Evolutionary conservation across 306 rosid genomes (phyloP), one percentile per base, ranked within the genome.

Genomic region (Sophora flavescens): DNA sequence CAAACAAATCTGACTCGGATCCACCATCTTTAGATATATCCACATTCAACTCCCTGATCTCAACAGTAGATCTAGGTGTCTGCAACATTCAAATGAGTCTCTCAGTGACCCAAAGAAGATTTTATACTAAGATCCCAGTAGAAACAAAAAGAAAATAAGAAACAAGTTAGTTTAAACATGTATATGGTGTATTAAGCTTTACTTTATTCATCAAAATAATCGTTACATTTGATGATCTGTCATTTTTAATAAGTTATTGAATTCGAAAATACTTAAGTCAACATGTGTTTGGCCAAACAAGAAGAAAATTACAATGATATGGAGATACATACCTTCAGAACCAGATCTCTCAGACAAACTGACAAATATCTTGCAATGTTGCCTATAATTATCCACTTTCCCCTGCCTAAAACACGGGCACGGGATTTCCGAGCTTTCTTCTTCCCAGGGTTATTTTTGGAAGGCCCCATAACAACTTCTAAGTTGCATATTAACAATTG

Each of bases 341-440:
- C 88, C 54, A 96, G 68, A 85, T 89, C 87, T 17, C 89, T 89
- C 80, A 96, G 68, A 82, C 86, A 77, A 84, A 96, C 70, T 1
- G 98, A 96, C 51, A 96, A 74, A 86, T 88, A 92, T 89, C 86
- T 85, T 44, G 97, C 93, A 86, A 96, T 58, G 53, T 86, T 89
- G 76, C 87, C 88, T 38, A 87, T 82, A 57, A 85, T 85, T 90
- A 80, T 92, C 93, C 90, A 91, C 84, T 92, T 96, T 51, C 97
- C 97, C 84, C 78, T 78, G 80, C 93, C 80, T 26, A 89, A 86
- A 63, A 78, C 15, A 32, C 82, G 88, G 47, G 76, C 6, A 42
- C 80, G 89, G 6, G 97, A 51, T 79, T 85, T 92, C 67, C 78
- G 75, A 75, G 81, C 44, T 83, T 88, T 96, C 70, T 86, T 76